A percentile compares a stretch with the other conserved stretches of the same genome.
phyloP scores from a whole-genome alignment of 1,284 basidiomycete species.

The Rhodotorula sp. region DNA sequence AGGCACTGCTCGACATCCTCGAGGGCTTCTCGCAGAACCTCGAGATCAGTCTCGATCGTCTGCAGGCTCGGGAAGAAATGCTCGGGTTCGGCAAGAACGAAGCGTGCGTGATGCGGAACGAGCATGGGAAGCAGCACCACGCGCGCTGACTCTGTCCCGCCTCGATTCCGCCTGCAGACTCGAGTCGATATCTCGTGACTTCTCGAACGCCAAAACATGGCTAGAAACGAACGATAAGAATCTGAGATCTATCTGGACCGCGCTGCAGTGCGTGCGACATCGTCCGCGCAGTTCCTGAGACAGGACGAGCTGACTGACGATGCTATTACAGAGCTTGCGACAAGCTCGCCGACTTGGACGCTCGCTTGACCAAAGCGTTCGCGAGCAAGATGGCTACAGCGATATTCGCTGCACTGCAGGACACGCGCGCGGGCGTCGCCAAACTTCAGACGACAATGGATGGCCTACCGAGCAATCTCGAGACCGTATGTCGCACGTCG shows the following conservation, averaged over 20 bases:
- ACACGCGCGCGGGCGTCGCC: slow-evolving; percentile 33
- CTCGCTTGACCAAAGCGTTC: slow-evolving; percentile 31
- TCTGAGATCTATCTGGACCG: slow-evolving; percentile 25
- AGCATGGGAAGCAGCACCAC: too few relatives aligned
- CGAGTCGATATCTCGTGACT: slow-evolving; percentile 28
- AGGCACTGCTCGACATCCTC: slow-evolving; percentile 36
- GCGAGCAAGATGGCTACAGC: slow-evolving; percentile 42
- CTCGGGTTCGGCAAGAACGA: slow-evolving; percentile 22
- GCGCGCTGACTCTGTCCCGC: background rate
- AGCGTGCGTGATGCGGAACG: slow-evolving; percentile 6
- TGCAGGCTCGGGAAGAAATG: slow-evolving; percentile 29
- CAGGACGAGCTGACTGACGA: background rate
- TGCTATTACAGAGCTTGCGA: slow-evolving; percentile 30
- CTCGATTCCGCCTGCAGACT: too few relatives aligned
- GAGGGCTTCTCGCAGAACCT: slow-evolving; percentile 35
- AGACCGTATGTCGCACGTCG: slow-evolving; percentile 18
- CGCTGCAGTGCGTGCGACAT: slow-evolving; percentile 10
- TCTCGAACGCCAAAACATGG: slow-evolving; percentile 30
- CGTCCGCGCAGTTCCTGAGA: background rate
- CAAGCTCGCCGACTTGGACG: slow-evolving; percentile 43
- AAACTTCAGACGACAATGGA: slow-evolving; percentile 39
- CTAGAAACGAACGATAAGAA: slow-evolving; percentile 32
- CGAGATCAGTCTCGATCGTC: slow-evolving; percentile 27
- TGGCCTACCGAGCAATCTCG: slow-evolving; percentile 25
- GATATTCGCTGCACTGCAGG: slow-evolving; percentile 41